Evolutionary conservation across 306 rosid genomes (phyloP).

Genomic region (Abrus precatorius): DNA sequence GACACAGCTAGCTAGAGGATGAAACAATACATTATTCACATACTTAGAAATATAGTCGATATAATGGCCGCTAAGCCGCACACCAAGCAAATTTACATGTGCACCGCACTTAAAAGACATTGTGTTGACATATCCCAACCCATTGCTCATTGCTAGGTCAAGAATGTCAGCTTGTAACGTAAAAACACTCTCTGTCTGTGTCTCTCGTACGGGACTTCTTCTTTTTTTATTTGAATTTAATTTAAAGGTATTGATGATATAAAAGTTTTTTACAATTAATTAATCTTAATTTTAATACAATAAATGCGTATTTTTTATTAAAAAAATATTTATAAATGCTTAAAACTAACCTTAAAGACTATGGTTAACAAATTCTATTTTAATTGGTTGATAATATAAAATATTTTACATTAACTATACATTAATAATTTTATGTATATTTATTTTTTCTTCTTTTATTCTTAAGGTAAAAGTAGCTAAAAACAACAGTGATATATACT

Average conservation of each 20-base stretch:
- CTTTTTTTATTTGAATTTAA: not conserved
- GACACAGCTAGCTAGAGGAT: not conserved
- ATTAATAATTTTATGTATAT: not conserved
- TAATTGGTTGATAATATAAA: no score
- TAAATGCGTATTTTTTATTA: no score
- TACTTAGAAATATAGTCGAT: not conserved
- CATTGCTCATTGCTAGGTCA: slow-evolving; percentile 7
- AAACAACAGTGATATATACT: not conserved
- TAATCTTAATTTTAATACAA: no score
- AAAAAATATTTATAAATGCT: no score
- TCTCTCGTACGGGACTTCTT: not conserved
- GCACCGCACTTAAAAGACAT: slow-evolving; percentile 24
- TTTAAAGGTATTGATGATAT: no score
- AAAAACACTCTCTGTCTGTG: not conserved
- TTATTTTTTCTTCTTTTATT: not conserved
- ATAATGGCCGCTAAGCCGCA: not conserved
- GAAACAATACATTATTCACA: not conserved
- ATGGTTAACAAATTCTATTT: no score
- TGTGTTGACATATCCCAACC: slow-evolving; percentile 24
- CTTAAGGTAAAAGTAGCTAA: not conserved
- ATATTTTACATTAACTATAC: no score
- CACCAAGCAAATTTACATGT: slow-evolving; percentile 14
- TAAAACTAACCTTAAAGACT: no score
- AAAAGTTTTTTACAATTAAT: no score
- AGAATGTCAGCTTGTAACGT: slow-evolving; percentile 18